These are phyloP conservation scores for Adansonia rubrostipa DNA, from an alignment of 441 rosid genomes.

Conservation along the genomic window DNA sequence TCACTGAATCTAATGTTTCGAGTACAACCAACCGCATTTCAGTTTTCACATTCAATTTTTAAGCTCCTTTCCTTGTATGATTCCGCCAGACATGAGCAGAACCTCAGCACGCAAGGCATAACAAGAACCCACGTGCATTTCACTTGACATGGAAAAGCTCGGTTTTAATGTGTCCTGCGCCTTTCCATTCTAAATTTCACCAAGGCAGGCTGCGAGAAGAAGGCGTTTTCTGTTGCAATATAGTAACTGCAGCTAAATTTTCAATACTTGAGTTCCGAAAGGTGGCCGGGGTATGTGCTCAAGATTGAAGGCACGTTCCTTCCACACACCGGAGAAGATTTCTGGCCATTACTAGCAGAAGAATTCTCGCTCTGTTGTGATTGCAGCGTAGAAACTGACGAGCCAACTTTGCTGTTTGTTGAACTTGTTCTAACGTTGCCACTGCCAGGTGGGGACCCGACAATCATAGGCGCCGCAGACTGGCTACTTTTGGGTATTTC, in stretches of 20 bases:
- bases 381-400: constrained; percentile 31
- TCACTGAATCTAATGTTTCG: too few species aligned
- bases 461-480: constrained; percentile 34
- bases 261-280: constrained; percentile 56
- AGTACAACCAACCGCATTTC: too few species aligned
- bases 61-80: too few species aligned
- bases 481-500: constrained; percentile 37
- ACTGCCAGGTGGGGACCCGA: constrained; percentile 35
- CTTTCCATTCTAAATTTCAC: background rate
- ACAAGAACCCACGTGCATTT: background rate
- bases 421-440: constrained; percentile 36
- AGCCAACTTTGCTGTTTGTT: constrained; percentile 36
- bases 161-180: background rate
- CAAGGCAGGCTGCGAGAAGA: background rate
- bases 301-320: constrained; percentile 53
- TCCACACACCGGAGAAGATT: constrained; percentile 57
- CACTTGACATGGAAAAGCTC: background rate
- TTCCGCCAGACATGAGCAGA: too few species aligned
- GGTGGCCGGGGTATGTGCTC: constrained; percentile 49
- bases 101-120: too few species aligned
- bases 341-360: constrained; percentile 44
- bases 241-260: background rate
- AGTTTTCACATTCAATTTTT: too few species aligned
- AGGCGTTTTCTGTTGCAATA: background rate
- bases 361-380: constrained; percentile 40